Percentiles rank a stretch among this genome's conserved stretches.
Conservation (phyloP, 2,329 filamentous ascomycete genomes). For the Colletotrichum tabaci region DNA sequence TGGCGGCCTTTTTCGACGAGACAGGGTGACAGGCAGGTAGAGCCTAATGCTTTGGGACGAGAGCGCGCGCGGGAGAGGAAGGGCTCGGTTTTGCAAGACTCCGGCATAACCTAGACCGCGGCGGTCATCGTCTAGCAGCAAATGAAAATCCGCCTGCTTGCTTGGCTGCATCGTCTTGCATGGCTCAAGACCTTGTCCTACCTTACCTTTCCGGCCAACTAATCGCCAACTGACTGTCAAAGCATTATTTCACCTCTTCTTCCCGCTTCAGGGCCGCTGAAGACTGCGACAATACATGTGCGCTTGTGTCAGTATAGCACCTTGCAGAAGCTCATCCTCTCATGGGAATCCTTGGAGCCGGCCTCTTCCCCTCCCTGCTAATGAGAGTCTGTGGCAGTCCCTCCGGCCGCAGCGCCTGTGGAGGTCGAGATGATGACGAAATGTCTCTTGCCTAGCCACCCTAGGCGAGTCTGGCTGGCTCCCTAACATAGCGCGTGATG, state of each 20-base stretch:
- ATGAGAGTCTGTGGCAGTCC: not conserved
- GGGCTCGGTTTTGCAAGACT: not conserved
- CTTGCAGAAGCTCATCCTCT: slow-evolving; percentile 1
- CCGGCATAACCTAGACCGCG: not conserved
- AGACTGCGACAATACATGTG: slow-evolving; percentile 21
- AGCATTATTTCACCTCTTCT: slow-evolving; percentile 1
- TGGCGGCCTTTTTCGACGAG: slow-evolving; percentile 10
- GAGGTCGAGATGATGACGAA: slow-evolving; percentile 27
- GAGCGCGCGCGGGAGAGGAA: slow-evolving; percentile 7
- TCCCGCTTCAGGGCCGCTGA: slow-evolving; percentile 20
- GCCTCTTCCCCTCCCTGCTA: not conserved
- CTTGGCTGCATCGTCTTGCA: slow-evolving; percentile 44
- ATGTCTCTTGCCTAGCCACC: slow-evolving; percentile 36
- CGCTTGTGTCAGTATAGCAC: slow-evolving; percentile 10
- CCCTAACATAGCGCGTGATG: slow-evolving; percentile 33
- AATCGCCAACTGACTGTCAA: slow-evolving; percentile 12
- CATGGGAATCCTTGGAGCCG: not conserved
- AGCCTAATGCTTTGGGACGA: slow-evolving; percentile 33
- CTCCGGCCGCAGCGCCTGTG: slow-evolving; percentile 1
- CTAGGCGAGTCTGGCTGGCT: slow-evolving; percentile 6
- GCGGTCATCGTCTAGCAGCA: slow-evolving; percentile 27
- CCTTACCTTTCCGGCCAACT: slow-evolving; percentile 41
- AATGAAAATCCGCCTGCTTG: slow-evolving; percentile 20
- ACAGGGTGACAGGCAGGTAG: slow-evolving; percentile 11
- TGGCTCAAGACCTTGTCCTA: slow-evolving; percentile 24